Conservation (phyloP, 1,139 yeast species). For the Pichia sp. region DNA sequence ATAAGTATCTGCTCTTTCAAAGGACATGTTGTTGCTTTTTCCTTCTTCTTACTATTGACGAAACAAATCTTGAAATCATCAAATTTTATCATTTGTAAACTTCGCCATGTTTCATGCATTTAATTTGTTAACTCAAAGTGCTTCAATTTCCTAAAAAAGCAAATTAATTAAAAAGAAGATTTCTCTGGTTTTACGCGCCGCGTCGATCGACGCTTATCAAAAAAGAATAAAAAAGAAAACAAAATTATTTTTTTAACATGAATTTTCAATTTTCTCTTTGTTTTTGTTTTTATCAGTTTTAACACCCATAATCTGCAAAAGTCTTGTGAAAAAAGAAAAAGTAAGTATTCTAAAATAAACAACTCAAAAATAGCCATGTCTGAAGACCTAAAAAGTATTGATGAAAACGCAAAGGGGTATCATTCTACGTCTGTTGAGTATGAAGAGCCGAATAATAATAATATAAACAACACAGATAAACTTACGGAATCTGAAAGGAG, state of each 20-base stretch:
- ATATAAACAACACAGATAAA: too few species aligned
- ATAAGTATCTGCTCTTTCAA: slow-evolving; percentile 75
- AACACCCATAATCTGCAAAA: too few species aligned
- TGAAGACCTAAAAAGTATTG: too few species aligned
- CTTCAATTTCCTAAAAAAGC: background rate
- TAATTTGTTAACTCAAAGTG: background rate
- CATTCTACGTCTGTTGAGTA: too few species aligned
- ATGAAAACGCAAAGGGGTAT: too few species aligned
- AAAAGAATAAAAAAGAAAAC: too few species aligned
- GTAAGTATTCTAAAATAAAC: too few species aligned
- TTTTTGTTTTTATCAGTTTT: background rate
- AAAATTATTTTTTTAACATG: background rate
- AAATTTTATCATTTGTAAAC: background rate
- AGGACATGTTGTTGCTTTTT: slow-evolving; percentile 40
- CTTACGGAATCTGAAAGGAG: background rate
- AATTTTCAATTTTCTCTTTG: background rate
- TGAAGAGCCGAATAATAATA: too few species aligned
- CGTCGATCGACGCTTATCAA: slow-evolving; percentile 4
- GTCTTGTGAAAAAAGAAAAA: too few species aligned
- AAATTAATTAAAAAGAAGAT: background rate
- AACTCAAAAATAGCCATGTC: too few species aligned
- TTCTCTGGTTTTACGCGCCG: background rate
- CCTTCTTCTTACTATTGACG: background rate
- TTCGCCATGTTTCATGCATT: background rate
- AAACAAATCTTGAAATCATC: too few species aligned